Percentiles rank a stretch among this genome's conserved stretches.
phyloP scores from a whole-genome alignment of 176 grass and related monocot genomes.

The Tillandsia leiboldiana region DNA sequence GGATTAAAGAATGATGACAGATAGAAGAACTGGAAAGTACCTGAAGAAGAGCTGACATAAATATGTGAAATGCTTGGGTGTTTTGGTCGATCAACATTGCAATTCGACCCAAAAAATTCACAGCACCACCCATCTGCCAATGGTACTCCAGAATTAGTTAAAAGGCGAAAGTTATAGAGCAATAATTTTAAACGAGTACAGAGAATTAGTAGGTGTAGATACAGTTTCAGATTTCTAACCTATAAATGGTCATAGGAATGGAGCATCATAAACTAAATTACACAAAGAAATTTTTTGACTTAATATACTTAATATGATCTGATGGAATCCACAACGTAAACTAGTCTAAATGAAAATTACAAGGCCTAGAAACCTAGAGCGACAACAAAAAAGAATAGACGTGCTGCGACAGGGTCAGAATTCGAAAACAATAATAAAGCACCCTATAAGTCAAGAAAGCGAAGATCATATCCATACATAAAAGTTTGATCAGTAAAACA shows the following conservation, averaged over 20 bases:
- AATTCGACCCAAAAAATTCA: conserved; percentile 27
- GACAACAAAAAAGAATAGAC: too few species aligned
- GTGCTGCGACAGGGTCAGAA: too few species aligned
- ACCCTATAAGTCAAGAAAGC: background rate
- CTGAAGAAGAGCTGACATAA: conserved; percentile 28
- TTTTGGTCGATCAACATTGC: conserved; percentile 25
- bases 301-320: background rate
- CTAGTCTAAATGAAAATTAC: too few species aligned
- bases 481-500: background rate
- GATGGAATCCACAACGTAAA: background rate
- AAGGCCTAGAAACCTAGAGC: too few species aligned
- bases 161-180: background rate
- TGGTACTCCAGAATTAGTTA: background rate
- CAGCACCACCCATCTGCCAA: conserved; percentile 19
- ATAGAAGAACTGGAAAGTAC: background rate
- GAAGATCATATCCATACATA: background rate
- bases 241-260: background rate
- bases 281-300: background rate
- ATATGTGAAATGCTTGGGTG: conserved; percentile 28
- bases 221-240: background rate
- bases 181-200: background rate
- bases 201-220: background rate
- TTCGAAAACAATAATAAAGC: background rate
- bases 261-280: background rate
- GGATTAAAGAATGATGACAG: background rate